Conservation (phyloP, 495 filamentous ascomycete genomes). For the Podospora pseudoanserina region DNA sequence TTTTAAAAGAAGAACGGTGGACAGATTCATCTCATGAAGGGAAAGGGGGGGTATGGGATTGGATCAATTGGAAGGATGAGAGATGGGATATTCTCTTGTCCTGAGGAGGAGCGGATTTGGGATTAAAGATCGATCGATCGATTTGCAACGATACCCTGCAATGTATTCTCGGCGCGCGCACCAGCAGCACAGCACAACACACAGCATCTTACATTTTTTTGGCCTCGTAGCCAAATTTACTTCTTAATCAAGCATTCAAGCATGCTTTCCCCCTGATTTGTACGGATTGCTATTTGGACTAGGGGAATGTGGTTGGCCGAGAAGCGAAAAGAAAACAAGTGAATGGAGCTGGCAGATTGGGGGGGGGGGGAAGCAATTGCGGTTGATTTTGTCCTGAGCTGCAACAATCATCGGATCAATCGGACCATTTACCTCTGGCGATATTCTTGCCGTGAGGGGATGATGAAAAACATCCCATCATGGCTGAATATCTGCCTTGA, state of each 20-base stretch:
- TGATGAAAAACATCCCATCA: too few relatives aligned
- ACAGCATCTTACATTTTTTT: not conserved
- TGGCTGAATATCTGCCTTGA: too few relatives aligned
- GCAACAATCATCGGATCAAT: not conserved
- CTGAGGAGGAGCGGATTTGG: slow-evolving; percentile 4
- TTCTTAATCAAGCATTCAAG: not conserved
- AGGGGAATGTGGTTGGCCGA: not conserved
- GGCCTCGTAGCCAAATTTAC: not conserved
- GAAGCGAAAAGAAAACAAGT: not conserved
- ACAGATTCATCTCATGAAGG: not conserved
- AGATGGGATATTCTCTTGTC: not conserved
- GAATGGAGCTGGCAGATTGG: not conserved
- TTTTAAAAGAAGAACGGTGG: slow-evolving; percentile 3
- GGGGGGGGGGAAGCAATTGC: not conserved
- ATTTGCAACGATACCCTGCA: slow-evolving; percentile 21
- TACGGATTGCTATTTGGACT: not conserved
- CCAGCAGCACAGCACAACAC: slow-evolving; percentile 8
- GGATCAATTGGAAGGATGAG: slow-evolving; percentile 12
- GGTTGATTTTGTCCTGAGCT: too few relatives aligned
- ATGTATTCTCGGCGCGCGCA: slow-evolving; percentile 5
- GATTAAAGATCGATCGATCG: slow-evolving; percentile 9
- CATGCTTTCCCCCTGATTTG: not conserved
- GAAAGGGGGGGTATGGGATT: not conserved
- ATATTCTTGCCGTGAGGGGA: not conserved
- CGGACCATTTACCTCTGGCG: not conserved